Evolutionary conservation across 1,139 yeast species (phyloP), one percentile per base, ranked within the genome.

Genomic region (Blastobotrys ciferrii): DNA sequence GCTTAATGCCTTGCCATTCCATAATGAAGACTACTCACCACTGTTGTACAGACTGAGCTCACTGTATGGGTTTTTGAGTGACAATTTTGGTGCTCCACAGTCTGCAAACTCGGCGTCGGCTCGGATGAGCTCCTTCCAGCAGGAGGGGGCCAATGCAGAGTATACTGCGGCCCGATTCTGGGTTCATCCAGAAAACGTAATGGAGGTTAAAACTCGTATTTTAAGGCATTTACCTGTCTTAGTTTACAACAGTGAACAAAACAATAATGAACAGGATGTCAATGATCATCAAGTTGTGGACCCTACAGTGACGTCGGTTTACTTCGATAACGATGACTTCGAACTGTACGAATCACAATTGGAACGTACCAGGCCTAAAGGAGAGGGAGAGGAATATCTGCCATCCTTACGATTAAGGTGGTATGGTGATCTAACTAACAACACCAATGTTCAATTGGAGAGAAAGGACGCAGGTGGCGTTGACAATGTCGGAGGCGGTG

Each of bases 171-270:
- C 84, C 69, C 88, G 88, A 70, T 91, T 91, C 68, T 92, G 98
- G 98, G 77, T 92, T 45, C 98, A 92, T 65, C 92, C 92, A 13
- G 98, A 92, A 62, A 89, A 92, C 66, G 74, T 91, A 65, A 91
- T 91, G 96, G 98, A 92, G 69, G 96, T 89, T 50, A 92, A 92
- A 71, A 88, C 98, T 19, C 82, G 89, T 55, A 87, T 92, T 56
- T 77, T 92, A 63, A 84, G 98, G 66, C 96, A 89, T 62, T 78
- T 92, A 58, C 98, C 98, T 0, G 95, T 91, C 3, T 76, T 92
- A 54, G 86, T 92, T 43, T 92, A 88, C 53, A 72, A 73, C 51
- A 64, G 69, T 42, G 68, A 64, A 47, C 66, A 66, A 46, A 70
- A 69, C 39, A 69, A 69, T 43, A 63, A 63, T 23, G 68, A 64